Base-by-base conservation (phyloP, 2,329 filamentous ascomycete species). In the Ophiostoma sp. region DNA sequence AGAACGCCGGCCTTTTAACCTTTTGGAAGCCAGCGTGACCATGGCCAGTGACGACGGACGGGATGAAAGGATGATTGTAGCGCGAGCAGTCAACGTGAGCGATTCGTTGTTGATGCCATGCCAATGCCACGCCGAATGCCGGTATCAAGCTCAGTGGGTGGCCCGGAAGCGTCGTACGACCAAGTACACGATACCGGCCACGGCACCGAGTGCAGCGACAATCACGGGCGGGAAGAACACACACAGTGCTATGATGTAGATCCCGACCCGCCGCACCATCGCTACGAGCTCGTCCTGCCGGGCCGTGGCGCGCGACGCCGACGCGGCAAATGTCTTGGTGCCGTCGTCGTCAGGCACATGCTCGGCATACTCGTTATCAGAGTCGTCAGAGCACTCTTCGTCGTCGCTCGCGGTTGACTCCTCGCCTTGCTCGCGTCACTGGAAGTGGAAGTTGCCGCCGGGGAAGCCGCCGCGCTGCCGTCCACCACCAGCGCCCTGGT, bases 221-320 rank as follows among this genome's bases (percentile, higher is more conserved):
- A 83, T 74, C 72, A 76, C 76, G 65, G 75, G 75, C 68, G 83
- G 82, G 60, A 85, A 78, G 71, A 85, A 77, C 70, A 84, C 81
- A 66, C 80, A 72, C 16, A 80, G 79, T 12, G 79, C 82, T 67
- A 82, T 73, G 41, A 81, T 69, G 64, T 76, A 75, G 71, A 80
- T 76, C 71, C 82, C 79, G 69, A 78, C 76, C 68, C 75, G 77
- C 67, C 81, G 81, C 69, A 83, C 73, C 66, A 73, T 75, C 55
- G 79, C 79, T 44, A 84, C 77, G 71, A 78, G 74, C 71, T 73
- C 75, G 62, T 81, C 77, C 65, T 76, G 77, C 55, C 75, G 75
- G 65, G 77, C 76, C 44, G 71, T 70, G 2, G 60, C 40, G 4
- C 16, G 60, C 40, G 60, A 63, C 16, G 60, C 38, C 4, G 52